phyloP scores from a whole-genome alignment of 2,329 filamentous ascomycete genomes.

The Monosporascus sp. region DNA sequence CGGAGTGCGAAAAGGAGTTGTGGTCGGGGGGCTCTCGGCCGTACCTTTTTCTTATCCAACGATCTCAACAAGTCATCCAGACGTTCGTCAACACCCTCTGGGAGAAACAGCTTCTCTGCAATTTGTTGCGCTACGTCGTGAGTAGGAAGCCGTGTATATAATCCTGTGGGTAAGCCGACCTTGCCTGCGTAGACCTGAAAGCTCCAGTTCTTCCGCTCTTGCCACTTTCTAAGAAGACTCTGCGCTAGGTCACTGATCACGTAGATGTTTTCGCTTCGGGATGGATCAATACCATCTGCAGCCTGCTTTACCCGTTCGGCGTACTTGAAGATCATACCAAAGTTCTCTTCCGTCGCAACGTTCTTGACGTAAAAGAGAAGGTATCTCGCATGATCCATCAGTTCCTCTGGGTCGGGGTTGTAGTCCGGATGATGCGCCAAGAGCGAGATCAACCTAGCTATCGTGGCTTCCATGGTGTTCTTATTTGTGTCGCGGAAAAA shows the following conservation, averaged over 20 bases:
- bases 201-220: conserved; percentile 78
- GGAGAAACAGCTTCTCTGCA: conserved; percentile 78
- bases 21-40: conserved; percentile 9
- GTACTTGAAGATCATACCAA: conserved; percentile 85
- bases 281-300: conserved; percentile 66
- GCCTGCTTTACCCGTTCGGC: conserved; percentile 91
- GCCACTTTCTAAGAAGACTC: conserved; percentile 75
- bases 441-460: conserved; percentile 78
- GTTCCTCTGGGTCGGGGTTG: conserved; percentile 55
- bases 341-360: conserved; percentile 79
- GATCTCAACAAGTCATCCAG: conserved; percentile 63
- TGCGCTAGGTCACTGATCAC: conserved; percentile 84
- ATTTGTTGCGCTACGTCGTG: conserved; percentile 79
- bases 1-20: neutral
- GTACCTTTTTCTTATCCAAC: conserved; percentile 68
- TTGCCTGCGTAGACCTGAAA: conserved; percentile 81
- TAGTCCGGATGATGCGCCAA: conserved; percentile 95
- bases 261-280: conserved; percentile 70
- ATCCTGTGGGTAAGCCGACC: conserved; percentile 69
- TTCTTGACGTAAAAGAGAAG: conserved; percentile 82
- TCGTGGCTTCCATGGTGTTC: conserved; percentile 70
- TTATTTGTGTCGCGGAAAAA: conserved; percentile 55
- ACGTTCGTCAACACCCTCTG: conserved; percentile 67
- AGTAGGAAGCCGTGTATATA: conserved; percentile 70
- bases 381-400: conserved; percentile 81